Base-by-base conservation (phyloP, 306 rosid species). In the Glycine tomentella region DNA sequence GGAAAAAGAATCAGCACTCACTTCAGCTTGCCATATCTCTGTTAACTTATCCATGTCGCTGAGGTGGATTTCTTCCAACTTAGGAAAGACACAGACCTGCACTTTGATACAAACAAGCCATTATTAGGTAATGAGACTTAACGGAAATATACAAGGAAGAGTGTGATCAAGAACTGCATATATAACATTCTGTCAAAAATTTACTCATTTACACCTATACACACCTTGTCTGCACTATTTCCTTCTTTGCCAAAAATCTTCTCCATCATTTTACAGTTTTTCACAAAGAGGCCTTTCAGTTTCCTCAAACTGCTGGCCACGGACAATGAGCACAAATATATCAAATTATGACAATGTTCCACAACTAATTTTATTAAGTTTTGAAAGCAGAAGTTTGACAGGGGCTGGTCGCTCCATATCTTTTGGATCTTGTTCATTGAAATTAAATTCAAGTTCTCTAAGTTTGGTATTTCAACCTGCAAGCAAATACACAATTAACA, bases 241-340 rank as follows among this genome's bases (percentile, higher is more conserved):
- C 20, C 72, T 48, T 56, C 59, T 5, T 7, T 25, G 1, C 0
- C 0, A 9, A 81, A 42, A 71, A 87, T 38, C 12, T 65, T 75
- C 62, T 78, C 62, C 85, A 89, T 83, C 61, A 6, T 3, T 1
- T 2, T 3, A 52, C 90, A 89, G 0, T 2, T 1, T 5, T 40
- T 5, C 57, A 89, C 16, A 4, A 63, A n/a, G 2, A 89, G 85
- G 4, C 50, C 69, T 62, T 80, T 65, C 67, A 89, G 82, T 12
- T 80, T 81, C 51, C 20, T 63, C 12, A 84, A 58, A 50, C 62
- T 8, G 8, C 9, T 52, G 1, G 88, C 88, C 58, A 79, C 48
- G 8, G 72, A 65, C 61, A 74, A 7, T 4, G 83, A 58, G 3
- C 56, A 31, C 46, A 79, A 46, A 79, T 70, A 33, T 31, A 3